Base-by-base conservation (phyloP, 2,329 filamentous ascomycete species). In the Fusarium secorum region DNA sequence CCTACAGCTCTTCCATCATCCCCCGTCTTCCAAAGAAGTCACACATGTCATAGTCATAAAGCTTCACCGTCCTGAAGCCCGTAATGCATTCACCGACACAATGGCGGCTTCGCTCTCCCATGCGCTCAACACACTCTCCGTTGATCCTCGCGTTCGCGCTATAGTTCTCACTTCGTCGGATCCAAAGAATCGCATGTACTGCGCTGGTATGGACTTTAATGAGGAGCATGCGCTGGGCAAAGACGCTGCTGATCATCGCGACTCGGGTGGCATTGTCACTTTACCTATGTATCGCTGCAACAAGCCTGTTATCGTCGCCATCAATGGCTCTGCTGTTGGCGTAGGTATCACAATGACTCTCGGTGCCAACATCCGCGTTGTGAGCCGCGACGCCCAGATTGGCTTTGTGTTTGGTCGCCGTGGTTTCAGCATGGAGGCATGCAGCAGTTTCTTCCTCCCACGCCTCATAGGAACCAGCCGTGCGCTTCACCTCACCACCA, bases 381-480 rank as follows among this genome's bases (percentile, higher is more conserved):
- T 83, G 42, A 88, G 87, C 70, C 77, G 81, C 42, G 80, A 82
- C 15, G 89, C 91, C 4, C 91, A 91, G 76, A 87, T 94, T 68
- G 92, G 91, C 56, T 93, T 94, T 77, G 91, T 93, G 22, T 95
- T 94, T 78, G 85, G 87, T 28, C 86, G 91, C 30, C 85, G 91
- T 45, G 92, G 91, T 2, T 84, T 94, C 74, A 85, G 89, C 64
- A 90, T 92, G 87, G 92, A 95, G 79, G 91, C 90, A 1, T 90
- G 88, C 76, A 89, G 86, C 54, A 90, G 88, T 13, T 94, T 87
- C 79, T 94, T 93, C 82, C 83, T 94, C 38, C 91, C 92, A 5
- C 86, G 90, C 0, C 83, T 94, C 30, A 85, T 94, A 65, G 92
- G 92, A 62, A 83, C 86, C 60, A 86, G 86, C 18, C 85, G 87